Evolutionary conservation across 441 rosid genomes (phyloP).

Genomic region (Adansonia madagascariensis): DNA sequence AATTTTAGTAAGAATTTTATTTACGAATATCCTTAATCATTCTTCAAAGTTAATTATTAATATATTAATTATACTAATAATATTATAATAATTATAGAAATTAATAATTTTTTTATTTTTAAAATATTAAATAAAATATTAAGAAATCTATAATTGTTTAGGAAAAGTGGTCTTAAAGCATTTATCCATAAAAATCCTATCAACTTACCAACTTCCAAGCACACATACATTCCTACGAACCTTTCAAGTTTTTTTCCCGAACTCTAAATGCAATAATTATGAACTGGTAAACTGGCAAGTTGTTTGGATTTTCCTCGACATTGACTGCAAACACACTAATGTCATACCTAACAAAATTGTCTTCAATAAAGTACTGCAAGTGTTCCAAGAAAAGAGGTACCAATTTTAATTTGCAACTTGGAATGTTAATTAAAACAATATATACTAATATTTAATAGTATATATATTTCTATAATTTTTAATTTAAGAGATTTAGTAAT

Average conservation of each 20-base stretch:
- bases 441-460: neutral
- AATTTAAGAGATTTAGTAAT: too few species aligned
- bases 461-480: too few species aligned
- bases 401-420: neutral
- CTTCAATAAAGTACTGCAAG: neutral
- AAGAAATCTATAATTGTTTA: too few species aligned
- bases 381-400: neutral
- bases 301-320: slow-evolving; percentile 14
- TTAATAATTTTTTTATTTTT: too few species aligned
- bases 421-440: neutral
- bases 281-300: neutral
- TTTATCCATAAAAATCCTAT: too few species aligned
- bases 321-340: neutral
- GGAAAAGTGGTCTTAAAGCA: too few species aligned
- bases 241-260: neutral
- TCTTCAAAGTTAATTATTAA: too few species aligned
- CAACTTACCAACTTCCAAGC: neutral
- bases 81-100: too few species aligned
- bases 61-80: too few species aligned
- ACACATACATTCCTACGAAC: neutral
- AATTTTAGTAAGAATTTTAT: neutral
- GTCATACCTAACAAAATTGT: neutral
- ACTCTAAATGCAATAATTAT: slow-evolving; percentile 6
- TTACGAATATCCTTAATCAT: too few species aligned
- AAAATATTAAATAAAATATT: too few species aligned